Percentiles rank a stretch among this genome's conserved stretches.
Evolutionary conservation across 1,139 yeast genomes (phyloP).

Genomic region (Kodamaea alishanica): DNA sequence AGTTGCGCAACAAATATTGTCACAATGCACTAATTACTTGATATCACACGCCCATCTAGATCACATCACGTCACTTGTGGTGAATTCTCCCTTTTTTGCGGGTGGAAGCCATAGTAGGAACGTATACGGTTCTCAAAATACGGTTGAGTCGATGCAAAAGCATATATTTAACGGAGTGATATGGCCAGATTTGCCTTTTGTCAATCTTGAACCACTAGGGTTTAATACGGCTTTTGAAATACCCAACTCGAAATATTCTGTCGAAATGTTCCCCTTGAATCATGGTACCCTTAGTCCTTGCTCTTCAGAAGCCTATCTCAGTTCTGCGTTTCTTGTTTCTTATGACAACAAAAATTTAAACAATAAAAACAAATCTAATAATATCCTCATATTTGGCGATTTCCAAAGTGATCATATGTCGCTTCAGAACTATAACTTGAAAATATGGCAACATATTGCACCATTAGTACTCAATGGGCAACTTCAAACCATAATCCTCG

Average conservation of each 20-base stretch:
- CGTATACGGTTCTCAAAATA: slow-evolving; percentile 52
- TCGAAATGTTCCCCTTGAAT: slow-evolving; percentile 36
- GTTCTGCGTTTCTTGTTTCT: slow-evolving; percentile 53
- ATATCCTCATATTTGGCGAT: slow-evolving; percentile 70
- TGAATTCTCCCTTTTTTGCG: slow-evolving; percentile 64
- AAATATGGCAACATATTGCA: slow-evolving; percentile 58
- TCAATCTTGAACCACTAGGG: slow-evolving; percentile 20
- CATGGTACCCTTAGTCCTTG: slow-evolving; percentile 26
- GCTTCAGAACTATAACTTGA: slow-evolving; percentile 35
- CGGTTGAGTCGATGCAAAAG: slow-evolving; percentile 49
- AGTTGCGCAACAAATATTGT: slow-evolving; percentile 28
- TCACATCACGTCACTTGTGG: slow-evolving; percentile 64
- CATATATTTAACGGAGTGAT: slow-evolving; percentile 69
- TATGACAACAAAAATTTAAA: slow-evolving; percentile 22
- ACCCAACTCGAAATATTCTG: slow-evolving; percentile 18
- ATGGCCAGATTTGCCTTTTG: slow-evolving; percentile 70
- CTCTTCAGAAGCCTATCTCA: slow-evolving; percentile 18
- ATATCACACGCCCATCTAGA: slow-evolving; percentile 86
- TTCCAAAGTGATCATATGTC: slow-evolving; percentile 65
- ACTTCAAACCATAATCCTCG: slow-evolving; percentile 49
- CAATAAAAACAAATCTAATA: slow-evolving; percentile 9
- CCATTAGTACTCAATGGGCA: slow-evolving; percentile 46
- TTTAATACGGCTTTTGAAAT: slow-evolving; percentile 16
- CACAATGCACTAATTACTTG: slow-evolving; percentile 43
- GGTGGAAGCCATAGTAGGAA: slow-evolving; percentile 20